Base-by-base conservation (phyloP, 2,329 filamentous ascomycete genomes). In the Diaporthe sp. region DNA sequence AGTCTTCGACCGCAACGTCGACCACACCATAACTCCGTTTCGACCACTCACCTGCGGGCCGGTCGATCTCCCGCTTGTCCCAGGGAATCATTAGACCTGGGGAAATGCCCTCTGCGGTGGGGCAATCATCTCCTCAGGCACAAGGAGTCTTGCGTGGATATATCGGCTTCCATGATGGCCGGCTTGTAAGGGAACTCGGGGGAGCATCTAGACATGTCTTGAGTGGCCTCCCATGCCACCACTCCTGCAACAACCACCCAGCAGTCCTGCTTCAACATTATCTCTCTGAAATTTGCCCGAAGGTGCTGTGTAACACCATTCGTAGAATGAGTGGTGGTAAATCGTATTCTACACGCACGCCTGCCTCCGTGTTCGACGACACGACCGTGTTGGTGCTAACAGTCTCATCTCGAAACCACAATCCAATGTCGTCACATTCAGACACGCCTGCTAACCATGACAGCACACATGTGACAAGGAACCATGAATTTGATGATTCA, bases 21-120 rank as follows among this genome's bases (percentile, higher is more conserved):
- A 71, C 69, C 22, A 25, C 55, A 68, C 52, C 28, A 17, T 8
- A 42, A 42, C 25, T 1, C 17, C 19, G 28, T 58, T 28, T 42
- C n/a, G 40, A 22, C 52, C 25, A 42, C 19, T 33, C 9, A 60
- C 45, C 61, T 61, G 67, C 72, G 50, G 47, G 28, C 57, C 35
- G 38, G 72, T 66, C 57, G 67, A 74, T 71, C 67, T 71, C 47
- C 57, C 66, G 66, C 33, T n/a, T 61, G 35, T 22, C 47, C 4
- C 12, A 25, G 9, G 17, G n/a, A 6, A 19, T 4, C 6, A 19
- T 10, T 28, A 35, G 25, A 10, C n/a, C 50, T 55, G 40, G 28
- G 13, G n/a, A 42, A 25, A 47, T 22, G 7, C 12, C 17, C 7
- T 42, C 4, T 42, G n/a, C 2, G 19, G 57, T 19, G 28, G 15